Percentiles rank a stretch among this genome's conserved stretches.
phyloP scores from a whole-genome alignment of 805 yeast genomes.

The Sungouiella thailandica region DNA sequence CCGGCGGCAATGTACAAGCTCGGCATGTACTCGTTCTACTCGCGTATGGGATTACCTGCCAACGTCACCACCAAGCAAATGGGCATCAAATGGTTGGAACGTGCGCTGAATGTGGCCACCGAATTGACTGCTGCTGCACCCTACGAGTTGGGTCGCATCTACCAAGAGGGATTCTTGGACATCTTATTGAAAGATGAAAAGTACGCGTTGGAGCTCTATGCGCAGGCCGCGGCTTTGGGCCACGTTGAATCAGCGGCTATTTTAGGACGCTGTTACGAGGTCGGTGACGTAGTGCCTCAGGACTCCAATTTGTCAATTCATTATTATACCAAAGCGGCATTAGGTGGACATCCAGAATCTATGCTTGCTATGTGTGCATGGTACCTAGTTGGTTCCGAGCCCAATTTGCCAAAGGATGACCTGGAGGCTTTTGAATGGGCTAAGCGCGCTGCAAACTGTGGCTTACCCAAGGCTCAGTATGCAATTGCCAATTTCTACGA shows the following conservation, averaged over 20 bases:
- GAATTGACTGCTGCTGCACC: conserved; percentile 92
- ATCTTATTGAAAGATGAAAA: conserved; percentile 76
- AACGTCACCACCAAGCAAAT: conserved; percentile 68
- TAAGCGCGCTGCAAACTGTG: conserved; percentile 69
- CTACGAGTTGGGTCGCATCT: conserved; percentile 81
- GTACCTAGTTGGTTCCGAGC: conserved; percentile 89
- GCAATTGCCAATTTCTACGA: conserved; percentile 81
- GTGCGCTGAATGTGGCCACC: conserved; percentile 81
- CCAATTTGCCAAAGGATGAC: conserved; percentile 72
- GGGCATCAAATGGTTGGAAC: conserved; percentile 88
- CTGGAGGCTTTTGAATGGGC: conserved; percentile 96
- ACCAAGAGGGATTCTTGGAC: conserved; percentile 80
- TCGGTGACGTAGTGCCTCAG: conserved; percentile 69
- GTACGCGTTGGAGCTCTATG: conserved; percentile 81
- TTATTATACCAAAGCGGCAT: conserved; percentile 87
- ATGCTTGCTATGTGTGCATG: conserved; percentile 96
- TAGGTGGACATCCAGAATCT: conserved; percentile 79
- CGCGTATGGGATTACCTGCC: conserved; percentile 74
- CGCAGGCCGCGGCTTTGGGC: conserved; percentile 85
- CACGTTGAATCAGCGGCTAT: conserved; percentile 75
- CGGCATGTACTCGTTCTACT: conserved; percentile 81
- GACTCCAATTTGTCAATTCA: conserved; percentile 85
- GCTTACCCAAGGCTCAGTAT: conserved; percentile 76
- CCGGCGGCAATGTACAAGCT: conserved; percentile 95
- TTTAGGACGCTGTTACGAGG: conserved; percentile 80